Evolutionary conservation across 73 alveolate genomes (phyloP).

Genomic region (Breviolum minutum): DNA sequence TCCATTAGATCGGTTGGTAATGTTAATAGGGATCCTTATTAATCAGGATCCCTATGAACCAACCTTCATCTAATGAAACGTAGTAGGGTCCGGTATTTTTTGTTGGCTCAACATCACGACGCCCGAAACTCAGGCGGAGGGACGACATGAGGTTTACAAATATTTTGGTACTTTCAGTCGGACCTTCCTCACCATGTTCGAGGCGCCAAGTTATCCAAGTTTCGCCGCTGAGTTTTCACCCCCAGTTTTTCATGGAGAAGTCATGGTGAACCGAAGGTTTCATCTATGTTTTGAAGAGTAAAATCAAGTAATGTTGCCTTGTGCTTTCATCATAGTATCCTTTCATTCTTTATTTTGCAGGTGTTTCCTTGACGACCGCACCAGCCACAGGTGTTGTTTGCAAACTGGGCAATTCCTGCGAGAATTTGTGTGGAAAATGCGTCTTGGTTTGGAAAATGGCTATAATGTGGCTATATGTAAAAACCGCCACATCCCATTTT

Average conservation of each 20-base stretch:
- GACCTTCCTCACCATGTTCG: constrained; percentile 69
- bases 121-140: no score
- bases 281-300: background rate
- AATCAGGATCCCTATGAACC: no score
- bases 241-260: background rate
- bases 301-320: no score
- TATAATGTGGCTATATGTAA: background rate
- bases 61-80: no score
- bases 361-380: background rate
- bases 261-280: background rate
- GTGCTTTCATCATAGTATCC: background rate
- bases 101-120: no score
- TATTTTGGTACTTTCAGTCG: constrained; percentile 83
- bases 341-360: background rate
- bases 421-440: constrained; percentile 60
- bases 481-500: background rate
- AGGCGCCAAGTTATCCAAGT: constrained; percentile 44
- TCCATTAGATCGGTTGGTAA: no score
- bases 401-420: constrained; percentile 87
- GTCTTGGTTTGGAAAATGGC: background rate
- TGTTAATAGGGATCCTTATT: no score
- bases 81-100: no score
- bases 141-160: constrained; percentile 33
- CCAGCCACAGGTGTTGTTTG: constrained; percentile 52
- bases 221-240: background rate